phyloP scores from a whole-genome alignment of 352 stramenopile species.

The Paralagenidium karlingii region DNA sequence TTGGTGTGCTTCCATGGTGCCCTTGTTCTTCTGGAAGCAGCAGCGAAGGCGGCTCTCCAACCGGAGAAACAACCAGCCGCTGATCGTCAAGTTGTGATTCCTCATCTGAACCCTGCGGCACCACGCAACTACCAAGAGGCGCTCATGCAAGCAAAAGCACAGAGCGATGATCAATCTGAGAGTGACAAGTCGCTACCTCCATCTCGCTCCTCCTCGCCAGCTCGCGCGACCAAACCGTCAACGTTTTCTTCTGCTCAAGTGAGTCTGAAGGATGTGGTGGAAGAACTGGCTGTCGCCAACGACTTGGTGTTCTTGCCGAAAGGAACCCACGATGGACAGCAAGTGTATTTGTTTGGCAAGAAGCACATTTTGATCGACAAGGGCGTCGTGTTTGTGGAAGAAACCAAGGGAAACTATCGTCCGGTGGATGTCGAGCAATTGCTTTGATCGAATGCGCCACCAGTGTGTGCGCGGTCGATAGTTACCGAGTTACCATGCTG shows the following conservation, averaged over 20 bases:
- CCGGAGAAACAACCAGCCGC: too few species aligned
- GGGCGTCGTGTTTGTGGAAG: constrained; percentile 64
- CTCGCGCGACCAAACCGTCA: constrained; percentile 1
- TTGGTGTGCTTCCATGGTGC: constrained; percentile 68
- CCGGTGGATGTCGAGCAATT: constrained; percentile 68
- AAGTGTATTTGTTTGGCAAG: constrained; percentile 68
- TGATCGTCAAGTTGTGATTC: constrained; percentile 17
- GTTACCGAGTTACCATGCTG: too few species aligned
- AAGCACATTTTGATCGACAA: constrained; percentile 79
- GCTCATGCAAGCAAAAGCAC: constrained; percentile 29
- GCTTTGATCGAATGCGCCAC: too few species aligned
- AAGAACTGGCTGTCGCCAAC: constrained; percentile 63
- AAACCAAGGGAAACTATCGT: constrained; percentile 45
- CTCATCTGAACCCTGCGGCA: constrained; percentile 31
- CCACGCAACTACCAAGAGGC: constrained; percentile 65
- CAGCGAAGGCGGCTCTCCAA: constrained; percentile 8
- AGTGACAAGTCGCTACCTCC: too few species aligned
- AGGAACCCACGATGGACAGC: constrained; percentile 59
- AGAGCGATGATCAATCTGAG: background rate
- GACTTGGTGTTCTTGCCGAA: constrained; percentile 78
- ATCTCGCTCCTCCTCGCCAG: background rate
- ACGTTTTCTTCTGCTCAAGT: constrained; percentile 28
- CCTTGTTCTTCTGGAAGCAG: constrained; percentile 49
- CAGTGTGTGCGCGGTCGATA: too few species aligned
- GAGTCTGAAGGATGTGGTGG: constrained; percentile 71